Evolutionary conservation across 345 rosid genomes (phyloP).

Genomic region (Euphorbia peplus): DNA sequence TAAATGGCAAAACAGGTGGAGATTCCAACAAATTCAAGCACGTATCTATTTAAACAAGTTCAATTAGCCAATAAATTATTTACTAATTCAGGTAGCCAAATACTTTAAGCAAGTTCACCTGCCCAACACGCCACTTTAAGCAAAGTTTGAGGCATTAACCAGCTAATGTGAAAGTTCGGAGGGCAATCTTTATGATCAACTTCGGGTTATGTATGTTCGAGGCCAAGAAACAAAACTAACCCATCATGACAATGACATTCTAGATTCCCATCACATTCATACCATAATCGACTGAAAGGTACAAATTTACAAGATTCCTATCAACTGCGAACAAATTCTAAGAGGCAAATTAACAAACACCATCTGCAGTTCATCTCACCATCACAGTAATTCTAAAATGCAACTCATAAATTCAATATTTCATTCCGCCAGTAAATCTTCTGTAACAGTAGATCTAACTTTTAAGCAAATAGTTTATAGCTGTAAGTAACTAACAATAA

Average conservation of each 20-base stretch:
- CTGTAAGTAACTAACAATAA: too few relatives aligned
- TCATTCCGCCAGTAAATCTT: neutral
- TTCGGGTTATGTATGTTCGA: too few relatives aligned
- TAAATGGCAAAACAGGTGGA: too few relatives aligned
- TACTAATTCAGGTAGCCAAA: too few relatives aligned
- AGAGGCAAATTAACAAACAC: neutral
- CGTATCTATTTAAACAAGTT: too few relatives aligned
- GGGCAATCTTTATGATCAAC: too few relatives aligned
- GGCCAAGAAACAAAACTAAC: neutral
- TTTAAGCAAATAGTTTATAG: neutral
- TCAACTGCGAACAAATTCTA: neutral
- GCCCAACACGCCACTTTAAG: too few relatives aligned
- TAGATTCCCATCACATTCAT: neutral
- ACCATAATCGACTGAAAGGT: neutral
- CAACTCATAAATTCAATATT: neutral
- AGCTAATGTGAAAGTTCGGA: too few relatives aligned
- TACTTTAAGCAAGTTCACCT: too few relatives aligned
- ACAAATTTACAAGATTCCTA: neutral
- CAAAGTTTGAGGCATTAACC: too few relatives aligned
- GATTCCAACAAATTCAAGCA: too few relatives aligned
- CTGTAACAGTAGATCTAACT: constrained; percentile 7
- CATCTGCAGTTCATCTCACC: neutral
- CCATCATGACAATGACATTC: neutral
- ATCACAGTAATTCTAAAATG: neutral
- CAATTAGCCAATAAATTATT: too few relatives aligned